Percentiles rank a stretch among this genome's conserved stretches.
phyloP scores from a whole-genome alignment of 306 rosid species.

The Glycine soja region DNA sequence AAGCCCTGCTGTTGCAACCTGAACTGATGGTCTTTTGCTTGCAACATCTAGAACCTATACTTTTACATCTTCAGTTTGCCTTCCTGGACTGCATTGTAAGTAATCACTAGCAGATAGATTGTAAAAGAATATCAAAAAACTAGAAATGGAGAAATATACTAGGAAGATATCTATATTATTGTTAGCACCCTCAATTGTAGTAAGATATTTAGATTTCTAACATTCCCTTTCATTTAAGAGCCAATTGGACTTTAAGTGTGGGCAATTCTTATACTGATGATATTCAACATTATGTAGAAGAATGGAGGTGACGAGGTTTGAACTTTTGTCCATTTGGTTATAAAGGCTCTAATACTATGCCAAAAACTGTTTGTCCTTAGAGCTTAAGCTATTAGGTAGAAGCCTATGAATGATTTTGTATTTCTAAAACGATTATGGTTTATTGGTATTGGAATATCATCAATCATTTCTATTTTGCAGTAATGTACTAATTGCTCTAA shows the following conservation, averaged over 20 bases:
- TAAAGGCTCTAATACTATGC: not conserved
- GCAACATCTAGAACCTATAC: not conserved
- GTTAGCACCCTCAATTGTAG: not conserved
- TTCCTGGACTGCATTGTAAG: not conserved
- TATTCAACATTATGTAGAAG: not conserved
- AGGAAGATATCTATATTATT: not conserved
- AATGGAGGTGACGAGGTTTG: not conserved
- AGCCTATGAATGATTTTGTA: not conserved
- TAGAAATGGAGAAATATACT: not conserved
- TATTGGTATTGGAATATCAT: constrained; percentile 8
- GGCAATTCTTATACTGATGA: not conserved
- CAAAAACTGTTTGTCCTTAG: not conserved
- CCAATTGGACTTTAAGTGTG: constrained; percentile 1
- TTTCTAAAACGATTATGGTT: not conserved
- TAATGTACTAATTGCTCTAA: not conserved
- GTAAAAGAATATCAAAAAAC: not conserved
- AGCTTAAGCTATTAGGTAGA: constrained; percentile 21
- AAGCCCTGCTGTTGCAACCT: not conserved
- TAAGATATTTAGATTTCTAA: not conserved
- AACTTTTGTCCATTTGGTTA: not conserved
- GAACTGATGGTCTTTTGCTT: not conserved
- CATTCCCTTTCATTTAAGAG: not conserved
- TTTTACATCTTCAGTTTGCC: constrained; percentile 7
- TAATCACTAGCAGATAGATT: not conserved
- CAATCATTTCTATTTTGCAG: too few relatives aligned